Evolutionary conservation across 164 flowering plant species (phyloP).

Genomic region (Kingdonia uniflora): DNA sequence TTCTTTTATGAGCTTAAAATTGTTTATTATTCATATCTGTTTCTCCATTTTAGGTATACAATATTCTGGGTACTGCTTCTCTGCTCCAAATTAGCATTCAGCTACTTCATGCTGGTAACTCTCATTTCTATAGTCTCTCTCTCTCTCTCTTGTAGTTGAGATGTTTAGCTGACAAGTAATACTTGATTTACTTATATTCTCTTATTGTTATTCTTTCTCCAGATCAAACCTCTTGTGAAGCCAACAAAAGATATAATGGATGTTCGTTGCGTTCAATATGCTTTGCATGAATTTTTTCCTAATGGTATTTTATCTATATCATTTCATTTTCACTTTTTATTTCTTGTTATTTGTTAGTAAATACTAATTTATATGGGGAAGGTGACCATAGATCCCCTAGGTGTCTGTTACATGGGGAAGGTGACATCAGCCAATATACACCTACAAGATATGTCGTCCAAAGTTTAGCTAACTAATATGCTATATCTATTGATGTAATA

Average conservation of each 20-base stretch:
- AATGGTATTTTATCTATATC: slow-evolving; percentile 36
- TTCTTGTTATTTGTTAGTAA: slow-evolving; percentile 1
- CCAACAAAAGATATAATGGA: slow-evolving; percentile 85
- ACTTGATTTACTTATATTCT: not conserved
- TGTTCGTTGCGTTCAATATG: slow-evolving; percentile 39
- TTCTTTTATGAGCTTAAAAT: not conserved
- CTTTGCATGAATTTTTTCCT: slow-evolving; percentile 97
- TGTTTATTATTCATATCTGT: not conserved
- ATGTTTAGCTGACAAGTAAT: not conserved
- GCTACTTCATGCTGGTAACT: slow-evolving; percentile 65
- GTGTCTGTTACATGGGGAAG: too few species aligned
- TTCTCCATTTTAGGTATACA: slow-evolving; percentile 55
- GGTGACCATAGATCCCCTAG: not conserved
- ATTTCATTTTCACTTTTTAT: not conserved
- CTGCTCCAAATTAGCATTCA: slow-evolving; percentile 61
- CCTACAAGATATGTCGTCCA: too few species aligned
- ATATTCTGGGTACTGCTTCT: slow-evolving; percentile 82
- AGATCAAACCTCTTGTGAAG: slow-evolving; percentile 82
- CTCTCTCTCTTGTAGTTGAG: not conserved
- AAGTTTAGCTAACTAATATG: too few species aligned
- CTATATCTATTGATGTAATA: too few species aligned
- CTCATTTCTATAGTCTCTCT: not conserved
- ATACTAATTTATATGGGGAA: not conserved
- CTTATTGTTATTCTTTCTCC: slow-evolving; percentile 9
- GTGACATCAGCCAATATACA: too few species aligned